Evolutionary conservation across 495 filamentous ascomycete species (phyloP), one percentile per base, ranked within the genome.

Genomic region (Trichoderma gamsii): DNA sequence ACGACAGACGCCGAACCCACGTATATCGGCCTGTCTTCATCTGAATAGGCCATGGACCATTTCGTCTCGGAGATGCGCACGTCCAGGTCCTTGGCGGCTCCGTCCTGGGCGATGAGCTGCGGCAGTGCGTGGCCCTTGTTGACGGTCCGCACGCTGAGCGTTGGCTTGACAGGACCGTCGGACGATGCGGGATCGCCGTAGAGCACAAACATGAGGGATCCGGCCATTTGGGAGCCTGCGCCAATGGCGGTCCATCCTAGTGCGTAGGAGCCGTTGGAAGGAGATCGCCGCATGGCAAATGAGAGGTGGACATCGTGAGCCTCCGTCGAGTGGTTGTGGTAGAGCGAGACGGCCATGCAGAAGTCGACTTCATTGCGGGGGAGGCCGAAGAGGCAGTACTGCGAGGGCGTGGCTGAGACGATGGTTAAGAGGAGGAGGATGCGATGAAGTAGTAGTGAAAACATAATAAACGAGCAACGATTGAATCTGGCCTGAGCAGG

Each of bases 231-330:
- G 21, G 67, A 61, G n/a, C 75, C 75, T 9, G 73, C 68, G 29
- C 75, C 75, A 51, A 77, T 56, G 43, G 75, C 75, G 5, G 71
- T 76, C 75, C 75, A 77, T 35, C 75, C 75, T 15, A 49, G 67
- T 0, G 56, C 13, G 44, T 15, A 7, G 9, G 56, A 21, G 51
- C 8, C 51, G 8, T 25, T 56, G 18, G 51, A 56, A 6, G 41
- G 16, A 21, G 67, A 69, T 1, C 73, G 70, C 38, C 63, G 35
- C 16, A 76, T 66, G 12, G 67, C 64, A 9, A 77, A 23, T 25
- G 67, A 61, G 29, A 77, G 21, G 64, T 70, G 73, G 46, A 74
- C 32, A 43, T 75, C 75, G 41, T 71, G 41, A 38, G 69, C 63
- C 8, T 66, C 27, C 29, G 73, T 72, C 0, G 75, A 69, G n/a